Evolutionary conservation across 352 stramenopile species (phyloP), one percentile per base, ranked within the genome.

Genomic region (Pythium aphanidermatum): DNA sequence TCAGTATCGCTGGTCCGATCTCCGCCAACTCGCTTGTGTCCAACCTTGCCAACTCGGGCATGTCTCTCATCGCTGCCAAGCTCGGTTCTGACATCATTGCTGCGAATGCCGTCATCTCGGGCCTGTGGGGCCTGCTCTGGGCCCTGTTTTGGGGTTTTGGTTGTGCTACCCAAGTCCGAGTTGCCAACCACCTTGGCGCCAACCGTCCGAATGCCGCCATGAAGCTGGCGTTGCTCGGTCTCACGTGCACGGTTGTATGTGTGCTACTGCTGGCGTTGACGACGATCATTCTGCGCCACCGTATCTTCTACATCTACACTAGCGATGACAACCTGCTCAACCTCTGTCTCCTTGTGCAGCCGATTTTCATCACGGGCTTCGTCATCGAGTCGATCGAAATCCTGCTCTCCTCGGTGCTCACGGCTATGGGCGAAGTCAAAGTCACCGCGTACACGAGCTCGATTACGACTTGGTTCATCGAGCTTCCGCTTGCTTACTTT

Each of bases 71-170:
- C 12, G 80, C 80, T 8, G 77, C 75, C 2, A 78, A 70, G 42
- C 73, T 91, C 14, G 75, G 79, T 23, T 76, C 75, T 5, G 68
- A 91, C 41, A 68, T 88, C 20, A 85, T 91, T 51, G 79, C 79
- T 24, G 75, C 79, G 21, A 91, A 88, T 23, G 75, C 77, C 7
- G 68, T 89, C 16, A 78, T 86, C 38, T 83, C 72, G 0, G 72
- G 73, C 1, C 41, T 86, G 0, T 89, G 74, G 74, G 71, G 65
- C 3, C 43, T 89, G 27, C 43, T 86, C 0, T 89, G 74, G 77
- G 77, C 77, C 12, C 62, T 89, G 5, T 87, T 90, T 54, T 91
- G 75, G 75, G 78, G 78, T 32, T 91, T 72, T 55, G 78, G 78
- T 40, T 88, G 73, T 20, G 78, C 75, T 5, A 86, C 78, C 21